These are phyloP conservation scores for Pyracantha coccinea DNA, from an alignment of 331 rosid species.

Conservation along the genomic window DNA sequence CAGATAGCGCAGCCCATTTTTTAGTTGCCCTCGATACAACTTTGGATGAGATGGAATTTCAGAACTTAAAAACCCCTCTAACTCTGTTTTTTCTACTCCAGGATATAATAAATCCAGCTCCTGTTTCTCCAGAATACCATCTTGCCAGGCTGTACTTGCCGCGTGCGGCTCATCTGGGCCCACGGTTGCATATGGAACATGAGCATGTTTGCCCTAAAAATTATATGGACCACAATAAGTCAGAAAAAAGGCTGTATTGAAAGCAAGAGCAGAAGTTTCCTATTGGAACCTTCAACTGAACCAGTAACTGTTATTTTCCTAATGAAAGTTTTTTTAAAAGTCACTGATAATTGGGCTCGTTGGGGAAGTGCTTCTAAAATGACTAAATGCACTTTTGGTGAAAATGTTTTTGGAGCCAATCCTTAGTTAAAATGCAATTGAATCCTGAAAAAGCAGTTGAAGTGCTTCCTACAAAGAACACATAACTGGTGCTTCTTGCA, in stretches of 20 bases:
- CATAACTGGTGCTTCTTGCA: too few species aligned
- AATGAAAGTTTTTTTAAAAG: not conserved
- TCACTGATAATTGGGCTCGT: not conserved
- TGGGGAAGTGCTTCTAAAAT: too few species aligned
- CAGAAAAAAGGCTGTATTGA: conserved; percentile 2
- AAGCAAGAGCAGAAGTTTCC: not conserved
- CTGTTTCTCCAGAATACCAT: conserved; percentile 66
- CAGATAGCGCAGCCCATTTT: conserved; percentile 76
- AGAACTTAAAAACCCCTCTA: conserved; percentile 58
- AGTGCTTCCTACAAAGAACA: too few species aligned
- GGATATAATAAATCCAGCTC: conserved; percentile 43
- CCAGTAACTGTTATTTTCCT: not conserved
- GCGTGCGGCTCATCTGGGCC: conserved; percentile 99
- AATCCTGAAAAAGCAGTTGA: too few species aligned
- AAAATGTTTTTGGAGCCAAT: too few species aligned
- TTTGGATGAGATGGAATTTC: conserved; percentile 89
- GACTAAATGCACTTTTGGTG: too few species aligned
- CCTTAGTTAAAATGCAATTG: too few species aligned
- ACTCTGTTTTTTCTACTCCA: conserved; percentile 36
- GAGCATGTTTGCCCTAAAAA: conserved; percentile 35
- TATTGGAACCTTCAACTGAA: not conserved
- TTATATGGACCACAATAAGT: not conserved
- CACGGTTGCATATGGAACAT: conserved; percentile 52
- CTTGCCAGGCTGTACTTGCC: conserved; percentile 77
- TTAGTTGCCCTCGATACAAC: conserved; percentile 72